Evolutionary conservation across 2,329 filamentous ascomycete genomes (phyloP), one percentile per base, ranked within the genome.

Genomic region (Pyricularia pennisetigena): DNA sequence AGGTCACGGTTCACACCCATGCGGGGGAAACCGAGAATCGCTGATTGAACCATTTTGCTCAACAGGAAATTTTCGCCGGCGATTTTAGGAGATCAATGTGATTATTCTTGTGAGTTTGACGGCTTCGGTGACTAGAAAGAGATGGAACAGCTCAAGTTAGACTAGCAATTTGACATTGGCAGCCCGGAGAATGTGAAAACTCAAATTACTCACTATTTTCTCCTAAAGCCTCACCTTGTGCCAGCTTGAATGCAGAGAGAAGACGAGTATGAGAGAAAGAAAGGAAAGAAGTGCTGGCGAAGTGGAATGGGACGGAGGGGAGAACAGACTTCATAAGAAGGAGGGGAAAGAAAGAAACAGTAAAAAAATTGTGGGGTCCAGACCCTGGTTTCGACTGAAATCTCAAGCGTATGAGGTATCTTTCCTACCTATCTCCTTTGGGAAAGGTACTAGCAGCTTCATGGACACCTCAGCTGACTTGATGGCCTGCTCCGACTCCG

Each of bases 1-100:
- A 99, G 89, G 87, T 99, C 95, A 89, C 95, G 93, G 84, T 96
- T 92, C 77, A 88, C 91, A 83, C 95, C 95, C 92, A 98, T 97
- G 79, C 95, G 94, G 81, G 95, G 95, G 88, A 99, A 99, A 84
- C 95, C 95, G 81, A 99, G 90, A 81, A 99, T 87, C 75, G 95
- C 84, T 73, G 86, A 88, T 78, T 87, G 83, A 79, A 88, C 86
- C 86, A 88, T 88, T 71, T 79, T 86, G 79, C 72, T 75, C 77
- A 76, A 69, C 63, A 68, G 61, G 61, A 66, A 9, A 41, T 63
- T 63, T 1, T 61, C 57, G 24, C 57, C 57, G 57, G n/a, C 10
- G n/a, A 14, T 35, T 24, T 24, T 12, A 28, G n/a, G n/a, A 61
- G 24, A 16, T 24, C 57, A 61, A 16, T 61, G 41, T 54, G 20